Evolutionary conservation across 2,329 filamentous ascomycete genomes (phyloP), one percentile per base, ranked within the genome.

Genomic region (Coniochaeta sp.): DNA sequence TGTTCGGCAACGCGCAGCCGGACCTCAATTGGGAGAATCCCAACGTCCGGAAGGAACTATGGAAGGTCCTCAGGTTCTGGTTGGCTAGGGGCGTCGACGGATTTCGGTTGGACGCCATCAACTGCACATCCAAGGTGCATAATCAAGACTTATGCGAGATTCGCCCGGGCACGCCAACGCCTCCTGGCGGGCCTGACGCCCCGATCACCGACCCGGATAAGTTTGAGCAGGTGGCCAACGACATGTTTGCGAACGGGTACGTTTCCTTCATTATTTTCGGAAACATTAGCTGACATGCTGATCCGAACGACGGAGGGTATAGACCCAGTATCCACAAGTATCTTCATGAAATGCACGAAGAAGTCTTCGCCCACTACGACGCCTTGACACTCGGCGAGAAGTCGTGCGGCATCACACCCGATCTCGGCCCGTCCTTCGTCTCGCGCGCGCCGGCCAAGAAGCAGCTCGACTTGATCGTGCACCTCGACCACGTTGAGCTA

Each of bases 11-110:
- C 4, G 83, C 88, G 64, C 89, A 91, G 69, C 89, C 89, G 0
- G 89, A 92, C 64, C 80, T 93, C 44, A 92, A 92, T 74, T 92
- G 89, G 89, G 87, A 91, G 68, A 87, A 88, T 66, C 78, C 79
- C 0, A 80, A 80, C 0, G 85, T 89, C 3, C 81, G 88, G 36
- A 73, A 81, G 59, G 87, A 86, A 2, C 85, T 90, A 2, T 87
- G 90, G 69, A 80, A 86, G 24, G 87, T 90, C 79, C 80, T 81
- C 24, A 9, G 19, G 19, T 92, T 91, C 73, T 92, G 89, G 89
- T 80, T 91, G 1, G 78, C 89, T 62, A 82, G 83, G 42, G 88
- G 88, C 2, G 81, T 84, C 0, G 82, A 86, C 61, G 86, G 86
- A 3, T 89, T 88, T 75, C 79, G 86, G 40, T 81, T 88, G 74